Base-by-base conservation (phyloP, 129 eudicot species). In the Calendula officinalis region DNA sequence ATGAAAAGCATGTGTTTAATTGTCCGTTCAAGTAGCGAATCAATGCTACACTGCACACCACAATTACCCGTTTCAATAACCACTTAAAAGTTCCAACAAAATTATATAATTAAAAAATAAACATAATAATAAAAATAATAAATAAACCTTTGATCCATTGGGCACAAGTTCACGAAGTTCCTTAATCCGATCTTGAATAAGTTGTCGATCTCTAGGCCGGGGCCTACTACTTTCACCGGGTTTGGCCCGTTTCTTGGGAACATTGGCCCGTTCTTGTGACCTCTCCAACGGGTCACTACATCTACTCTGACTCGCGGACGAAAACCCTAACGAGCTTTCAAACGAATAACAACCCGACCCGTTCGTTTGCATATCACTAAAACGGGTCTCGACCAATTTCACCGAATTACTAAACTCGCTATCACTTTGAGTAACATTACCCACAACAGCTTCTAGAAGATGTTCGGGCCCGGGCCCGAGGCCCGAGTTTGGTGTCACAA, bases 181-280 rank as follows among this genome's bases (percentile, higher is more conserved):
- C 81, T 90, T 90, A 30, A 90, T 83, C 0, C 95, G 95, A 77
- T 90, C 97, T 75, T 90, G 97, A 79, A 90, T 90, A 82, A 90
- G 82, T 56, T 90, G 97, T 54, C 97, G 80, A 62, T 90, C 97
- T 65, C 97, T 74, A 22, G 97, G 97, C 71, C 97, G 62, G 0
- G 95, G 97, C 78, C 92, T 69, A 43, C 80, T 61, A 63, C 81
- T 84, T 73, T 90, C 97, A 72, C 95, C 92, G 13, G 91, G 89
- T 63, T 86, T 87, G 35, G 92, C 87, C 77, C 97, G 78, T 74
- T 90, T 90, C 64, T 80, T 90, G 36, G 67, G 63, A 33, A 32
- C 56, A 66, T 84, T 84, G 15, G 30, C 61, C 16, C 60, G 72
- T 68, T 84, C 96, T 51, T 69, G 81, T 17, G 91, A 62, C 80